Base-by-base conservation (phyloP, 1,284 basidiomycete genomes). In the Moniliella sp. region DNA sequence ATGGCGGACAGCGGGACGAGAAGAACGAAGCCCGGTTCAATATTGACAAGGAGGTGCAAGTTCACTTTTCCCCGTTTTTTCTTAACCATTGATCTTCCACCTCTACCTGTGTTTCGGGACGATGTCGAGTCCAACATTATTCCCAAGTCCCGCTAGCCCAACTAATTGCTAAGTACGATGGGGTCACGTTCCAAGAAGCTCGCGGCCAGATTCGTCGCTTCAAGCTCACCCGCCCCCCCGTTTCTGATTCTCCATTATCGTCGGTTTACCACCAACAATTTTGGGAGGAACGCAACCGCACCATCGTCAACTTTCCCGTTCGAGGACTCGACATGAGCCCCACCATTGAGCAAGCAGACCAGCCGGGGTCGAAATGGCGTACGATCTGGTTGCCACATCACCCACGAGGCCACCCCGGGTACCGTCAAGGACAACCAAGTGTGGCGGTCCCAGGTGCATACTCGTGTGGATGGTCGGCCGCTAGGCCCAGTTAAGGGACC, bases 251-350 rank as follows among this genome's bases (percentile, higher is more conserved):
- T 94, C 15, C 82, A 93, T 61, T 88, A 79, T 67, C 94, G 88
- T 57, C 74, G 91, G 18, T 99, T 97, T 64, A 91, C 82, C n/a
- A 91, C 82, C 61, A 99, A 97, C 62, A 72, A 72, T n/a, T 94
- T 99, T 53, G 82, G 1, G 88, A 94, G 62, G 88, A 97, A 63
- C 88, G 93, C 62, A 97, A 99, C 56, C 86, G 86, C 2, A 99
- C 91, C 1, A 86, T 97, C 39, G 80, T 99, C 48, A 94, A 91
- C 56, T 97, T 93, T 56, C 84, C 84, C 8, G 69, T 93, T 27
- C 72, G 80, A 36, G 84, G 84, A 0, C 69, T 97, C 13, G 84
- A 94, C 62, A 76, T 94, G 61, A 66, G 65, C 45, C 80, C 82
- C 32, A 23, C 21, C 8, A n/a, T 23, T 23, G 21, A n/a, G 21